Evolutionary conservation across 495 filamentous ascomycete species (phyloP), one percentile per base, ranked within the genome.

Genomic region (Filosporella fistucella): DNA sequence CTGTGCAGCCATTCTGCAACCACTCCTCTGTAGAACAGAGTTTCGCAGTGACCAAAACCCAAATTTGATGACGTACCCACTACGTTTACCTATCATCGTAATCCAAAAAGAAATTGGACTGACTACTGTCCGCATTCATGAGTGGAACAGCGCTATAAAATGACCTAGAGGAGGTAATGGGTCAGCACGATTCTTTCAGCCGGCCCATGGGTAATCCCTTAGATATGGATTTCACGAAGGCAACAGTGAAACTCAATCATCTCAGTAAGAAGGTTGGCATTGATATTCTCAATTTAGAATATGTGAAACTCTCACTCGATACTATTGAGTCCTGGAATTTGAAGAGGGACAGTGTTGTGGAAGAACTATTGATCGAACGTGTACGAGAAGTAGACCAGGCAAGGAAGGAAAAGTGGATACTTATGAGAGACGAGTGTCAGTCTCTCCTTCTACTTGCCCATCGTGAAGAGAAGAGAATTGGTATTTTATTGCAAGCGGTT

Each of bases 121-220:
- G 14, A 33, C 18, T 3, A 14, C 7, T 5, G 16, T 8, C 4
- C 32, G 44, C 10, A 18, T 47, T 23, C 20, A 28, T 6, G 12
- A 12, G 7, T 23, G 22, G 3, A 23, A 38, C 18, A 10, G 28
- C 11, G 14, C 18, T 13, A 3, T 47, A n/a, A 2, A 28, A 49
- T 24, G 26, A 32, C 2, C 22, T 49, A 7, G 36, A 49, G 26
- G 46, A 49, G 22, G 20, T 7, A 7, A 49, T 49, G 46, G 37
- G 46, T 4, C 46, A 49, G 26, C 46, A 49, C 34, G 36, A 49
- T 1, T 42, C 23, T 13, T 2, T 4, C 13, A 20, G 23, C 10
- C 3, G 23, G 2, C 46, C 46, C 0, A 6, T 23, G 3, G 36
- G 46, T 11, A 42, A 49, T 18, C 46, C 46, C 5, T 17, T 49